Evolutionary conservation across 2,329 filamentous ascomycete genomes (phyloP).

Genomic region (Annulohypoxylon truncatum): DNA sequence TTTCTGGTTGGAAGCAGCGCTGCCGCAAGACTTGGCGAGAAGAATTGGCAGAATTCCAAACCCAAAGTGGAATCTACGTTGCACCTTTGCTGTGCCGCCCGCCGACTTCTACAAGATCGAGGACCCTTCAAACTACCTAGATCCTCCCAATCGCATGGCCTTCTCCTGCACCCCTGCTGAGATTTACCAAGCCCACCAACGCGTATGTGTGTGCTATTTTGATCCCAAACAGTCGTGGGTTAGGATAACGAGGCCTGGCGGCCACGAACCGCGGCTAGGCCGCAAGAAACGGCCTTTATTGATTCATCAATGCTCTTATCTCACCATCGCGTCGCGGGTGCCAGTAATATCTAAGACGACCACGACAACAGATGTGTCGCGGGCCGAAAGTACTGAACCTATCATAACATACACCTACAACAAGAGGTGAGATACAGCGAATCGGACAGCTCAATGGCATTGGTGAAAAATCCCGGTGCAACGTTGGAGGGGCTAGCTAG

Average conservation of each 20-base stretch:
- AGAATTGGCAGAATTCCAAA: conserved; percentile 39
- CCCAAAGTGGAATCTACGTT: conserved; percentile 38
- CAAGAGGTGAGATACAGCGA: conserved; percentile 30
- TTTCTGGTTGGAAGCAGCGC: conserved; percentile 38
- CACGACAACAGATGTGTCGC: conserved; percentile 30
- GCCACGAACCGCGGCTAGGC: conserved; percentile 28
- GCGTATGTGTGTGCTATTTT: conserved; percentile 37
- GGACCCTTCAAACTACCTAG: conserved; percentile 39
- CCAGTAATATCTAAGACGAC: conserved; percentile 27
- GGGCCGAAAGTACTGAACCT: conserved; percentile 42
- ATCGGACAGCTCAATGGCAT: conserved; percentile 36
- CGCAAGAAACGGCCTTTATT: conserved; percentile 35
- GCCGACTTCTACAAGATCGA: conserved; percentile 42
- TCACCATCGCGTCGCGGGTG: conserved; percentile 22
- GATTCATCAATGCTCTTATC: conserved; percentile 28
- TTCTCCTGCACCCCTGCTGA: conserved; percentile 30
- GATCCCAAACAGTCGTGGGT: conserved; percentile 34
- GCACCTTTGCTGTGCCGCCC: conserved; percentile 42
- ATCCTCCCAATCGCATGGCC: conserved; percentile 41
- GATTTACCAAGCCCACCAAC: conserved; percentile 33
- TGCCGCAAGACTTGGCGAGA: conserved; percentile 39
- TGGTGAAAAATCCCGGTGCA: conserved; percentile 35
- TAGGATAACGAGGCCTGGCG: conserved; percentile 26
- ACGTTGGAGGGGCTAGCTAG: conserved; percentile 36
- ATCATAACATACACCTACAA: conserved; percentile 26